Conservation (phyloP, 345 rosid genomes). For the Isatis tinctoria region DNA sequence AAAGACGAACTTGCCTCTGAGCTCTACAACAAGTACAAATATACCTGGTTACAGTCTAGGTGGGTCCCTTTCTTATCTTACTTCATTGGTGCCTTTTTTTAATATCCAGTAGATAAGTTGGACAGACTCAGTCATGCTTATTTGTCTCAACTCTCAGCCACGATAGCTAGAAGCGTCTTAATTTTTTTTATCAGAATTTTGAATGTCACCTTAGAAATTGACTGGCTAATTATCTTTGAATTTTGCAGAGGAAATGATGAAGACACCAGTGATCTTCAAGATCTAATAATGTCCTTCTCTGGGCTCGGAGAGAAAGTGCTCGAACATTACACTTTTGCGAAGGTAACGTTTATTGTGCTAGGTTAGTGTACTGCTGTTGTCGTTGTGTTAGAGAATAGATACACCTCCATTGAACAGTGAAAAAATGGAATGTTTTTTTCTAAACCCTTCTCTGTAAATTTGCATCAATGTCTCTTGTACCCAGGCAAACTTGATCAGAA, state of each 20-base stretch:
- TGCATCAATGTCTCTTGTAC: not conserved
- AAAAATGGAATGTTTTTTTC: not conserved
- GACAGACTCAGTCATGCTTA: not conserved
- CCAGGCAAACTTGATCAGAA: slow-evolving; percentile 85
- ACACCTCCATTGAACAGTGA: not conserved
- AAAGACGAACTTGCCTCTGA: slow-evolving; percentile 77
- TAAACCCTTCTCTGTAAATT: not conserved
- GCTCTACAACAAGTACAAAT: slow-evolving; percentile 71
- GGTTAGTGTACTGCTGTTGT: not conserved
- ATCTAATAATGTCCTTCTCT: slow-evolving; percentile 64
- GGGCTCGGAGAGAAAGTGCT: slow-evolving; percentile 92
- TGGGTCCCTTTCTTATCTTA: slow-evolving; percentile 23
- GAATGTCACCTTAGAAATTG: not conserved
- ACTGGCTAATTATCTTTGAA: not conserved
- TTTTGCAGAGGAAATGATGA: slow-evolving; percentile 56
- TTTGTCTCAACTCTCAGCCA: not conserved
- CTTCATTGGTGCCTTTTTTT: not conserved
- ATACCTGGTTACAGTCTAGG: slow-evolving; percentile 73
- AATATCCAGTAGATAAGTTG: not conserved
- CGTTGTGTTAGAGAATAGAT: not conserved
- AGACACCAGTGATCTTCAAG: slow-evolving; percentile 66
- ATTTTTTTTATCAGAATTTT: not conserved
- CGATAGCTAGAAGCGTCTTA: not conserved
- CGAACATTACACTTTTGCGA: slow-evolving; percentile 84
- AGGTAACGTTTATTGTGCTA: slow-evolving; percentile 43